These are phyloP conservation scores for Solanum hybrid DNA, from an alignment of 305 asterid genomes.

Conservation along the genomic window DNA sequence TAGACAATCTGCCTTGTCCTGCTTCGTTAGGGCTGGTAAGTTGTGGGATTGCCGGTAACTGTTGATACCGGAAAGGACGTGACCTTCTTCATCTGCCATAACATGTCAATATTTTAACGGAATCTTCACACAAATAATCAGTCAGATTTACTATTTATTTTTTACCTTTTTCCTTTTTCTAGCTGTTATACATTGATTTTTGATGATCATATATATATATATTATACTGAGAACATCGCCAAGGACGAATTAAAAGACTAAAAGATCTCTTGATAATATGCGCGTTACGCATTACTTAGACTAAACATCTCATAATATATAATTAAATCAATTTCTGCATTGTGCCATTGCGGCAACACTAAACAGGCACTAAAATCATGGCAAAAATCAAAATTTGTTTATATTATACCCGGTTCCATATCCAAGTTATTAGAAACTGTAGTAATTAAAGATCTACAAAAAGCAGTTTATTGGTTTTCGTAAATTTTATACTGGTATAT, in stretches of 20 bases:
- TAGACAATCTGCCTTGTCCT: conserved; percentile 59
- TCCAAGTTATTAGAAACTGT: not conserved
- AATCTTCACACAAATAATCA: not conserved
- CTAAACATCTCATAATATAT: not conserved
- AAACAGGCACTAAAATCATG: not conserved
- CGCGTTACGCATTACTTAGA: not conserved
- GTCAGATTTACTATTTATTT: not conserved
- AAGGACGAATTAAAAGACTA: not conserved
- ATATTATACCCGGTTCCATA: not conserved
- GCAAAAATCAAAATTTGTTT: not conserved
- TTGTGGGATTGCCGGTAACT: conserved; percentile 48
- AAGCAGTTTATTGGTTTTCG: not conserved
- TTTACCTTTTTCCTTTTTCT: not conserved
- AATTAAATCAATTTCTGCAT: not conserved
- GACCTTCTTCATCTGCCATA: conserved; percentile 51
- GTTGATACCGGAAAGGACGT: conserved; percentile 65
- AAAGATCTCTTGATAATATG: not conserved
- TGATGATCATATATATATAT: not conserved
- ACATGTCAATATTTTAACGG: not conserved
- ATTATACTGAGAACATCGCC: not conserved
- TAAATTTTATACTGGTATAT: not conserved
- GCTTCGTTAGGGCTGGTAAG: conserved; percentile 38
- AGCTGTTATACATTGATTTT: not conserved
- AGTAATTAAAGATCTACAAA: not conserved
- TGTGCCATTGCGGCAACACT: not conserved